phyloP scores from a whole-genome alignment of 1,284 basidiomycete species.

The Pisolithus thermaeus region DNA sequence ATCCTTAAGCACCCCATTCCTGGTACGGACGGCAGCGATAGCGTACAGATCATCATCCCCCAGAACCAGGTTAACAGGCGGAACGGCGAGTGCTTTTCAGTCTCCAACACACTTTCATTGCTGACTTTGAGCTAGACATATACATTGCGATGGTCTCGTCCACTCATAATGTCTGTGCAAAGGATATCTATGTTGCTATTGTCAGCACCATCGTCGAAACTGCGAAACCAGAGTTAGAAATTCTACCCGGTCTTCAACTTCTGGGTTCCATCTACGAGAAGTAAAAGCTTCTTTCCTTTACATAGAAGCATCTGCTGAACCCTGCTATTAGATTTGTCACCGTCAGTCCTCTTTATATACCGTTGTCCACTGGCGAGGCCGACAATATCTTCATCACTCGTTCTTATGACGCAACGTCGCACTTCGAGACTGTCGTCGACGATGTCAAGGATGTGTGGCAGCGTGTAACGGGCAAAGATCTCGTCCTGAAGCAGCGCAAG shows the following conservation, averaged over 20 bases:
- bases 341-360: conserved; percentile 85
- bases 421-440: conserved; percentile 97
- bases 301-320: conserved; percentile 4
- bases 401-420: conserved; percentile 97
- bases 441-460: conserved; percentile 94
- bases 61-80: conserved; percentile 95
- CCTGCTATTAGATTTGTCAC: conserved; percentile 74
- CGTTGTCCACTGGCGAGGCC: conserved; percentile 73
- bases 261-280: conserved; percentile 95
- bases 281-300: conserved; percentile 36
- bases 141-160: conserved; percentile 97
- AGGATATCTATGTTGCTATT: conserved; percentile 93
- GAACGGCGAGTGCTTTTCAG: conserved; percentile 64
- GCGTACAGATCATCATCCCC: conserved; percentile 96
- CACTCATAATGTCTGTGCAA: conserved; percentile 96
- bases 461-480: conserved; percentile 68
- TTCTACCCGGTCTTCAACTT: conserved; percentile 85
- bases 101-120: conserved; percentile 6
- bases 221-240: conserved; percentile 87
- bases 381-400: conserved; percentile 96
- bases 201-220: conserved; percentile 99
- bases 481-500: conserved; percentile 83
- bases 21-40: conserved; percentile 93
- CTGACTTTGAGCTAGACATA: conserved; percentile 64
- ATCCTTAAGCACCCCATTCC: conserved; percentile 98